Conservation (phyloP, 257 asterid species). For the Solanum neorickii region DNA sequence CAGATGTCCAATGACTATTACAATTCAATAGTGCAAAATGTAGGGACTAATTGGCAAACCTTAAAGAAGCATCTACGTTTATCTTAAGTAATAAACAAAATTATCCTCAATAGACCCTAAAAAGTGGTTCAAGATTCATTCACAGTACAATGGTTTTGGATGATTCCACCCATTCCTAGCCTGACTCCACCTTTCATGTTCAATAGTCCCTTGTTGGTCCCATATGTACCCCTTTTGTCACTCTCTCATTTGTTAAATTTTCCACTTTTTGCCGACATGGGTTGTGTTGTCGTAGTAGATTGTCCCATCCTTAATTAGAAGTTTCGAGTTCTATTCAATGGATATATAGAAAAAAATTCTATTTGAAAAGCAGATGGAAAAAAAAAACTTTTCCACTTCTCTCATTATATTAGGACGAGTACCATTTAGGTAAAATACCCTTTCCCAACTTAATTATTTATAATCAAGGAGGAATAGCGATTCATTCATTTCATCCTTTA, state of each 20-base stretch:
- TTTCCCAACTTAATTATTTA: background rate
- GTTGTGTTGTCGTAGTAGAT: fast-evolving
- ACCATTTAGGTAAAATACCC: background rate
- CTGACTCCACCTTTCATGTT: background rate
- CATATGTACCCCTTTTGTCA: background rate
- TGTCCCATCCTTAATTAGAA: fast-evolving
- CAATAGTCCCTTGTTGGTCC: background rate
- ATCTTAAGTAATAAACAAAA: background rate
- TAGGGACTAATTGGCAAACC: background rate
- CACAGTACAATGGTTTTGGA: background rate
- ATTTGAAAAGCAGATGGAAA: fast-evolving
- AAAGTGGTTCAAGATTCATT: background rate
- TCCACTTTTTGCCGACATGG: background rate
- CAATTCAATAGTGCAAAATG: background rate
- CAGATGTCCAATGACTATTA: background rate
- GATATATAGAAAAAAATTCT: fast-evolving
- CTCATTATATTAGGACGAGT: background rate
- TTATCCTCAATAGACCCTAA: background rate
- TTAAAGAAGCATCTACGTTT: background rate
- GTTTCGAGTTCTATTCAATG: fast-evolving
- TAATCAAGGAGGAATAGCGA: background rate
- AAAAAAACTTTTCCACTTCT: background rate
- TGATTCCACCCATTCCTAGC: background rate
- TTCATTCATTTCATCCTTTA: background rate
- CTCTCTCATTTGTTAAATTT: background rate